Base-by-base conservation (phyloP, 495 filamentous ascomycete species). In the Penicillium ucsense region DNA sequence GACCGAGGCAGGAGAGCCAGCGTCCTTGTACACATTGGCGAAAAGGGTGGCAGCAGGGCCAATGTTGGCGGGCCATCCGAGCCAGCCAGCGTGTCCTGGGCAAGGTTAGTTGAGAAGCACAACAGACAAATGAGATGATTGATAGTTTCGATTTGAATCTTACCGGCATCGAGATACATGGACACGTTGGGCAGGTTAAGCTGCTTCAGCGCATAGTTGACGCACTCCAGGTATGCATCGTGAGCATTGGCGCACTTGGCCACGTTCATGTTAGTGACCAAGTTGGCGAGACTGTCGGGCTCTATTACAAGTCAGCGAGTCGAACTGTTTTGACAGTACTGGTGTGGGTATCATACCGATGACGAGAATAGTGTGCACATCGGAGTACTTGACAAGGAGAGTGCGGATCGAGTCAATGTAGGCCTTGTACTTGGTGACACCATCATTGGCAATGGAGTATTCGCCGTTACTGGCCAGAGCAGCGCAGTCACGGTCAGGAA, bases 91-190 rank as follows among this genome's bases (percentile, higher is more conserved):
- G 36, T 72, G 68, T 45, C 68, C 67, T 69, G 30, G 5, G 11
- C 10, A 38, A 9, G 4, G 9, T 36, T 31, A 45, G 38, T 46
- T 8, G 49, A 10, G 27, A 44, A 30, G 4, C 3, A 6, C 4
- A 9, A 31, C 5, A 4, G 31, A 0, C 8, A 31, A 29, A 0
- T 28, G n/a, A 1, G 3, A n/a, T 35, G 28, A 5, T 11, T 5
- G 8, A 9, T 3, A 35, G 9, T 3, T 42, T 6, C 8, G 7
- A 35, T 37, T 31, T 27, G 7, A 6, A 33, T 33, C 57, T 35
- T 55, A 63, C 84, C 86, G 46, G 84, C 86, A 59, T 92, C 87
- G 41, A 92, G 54, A 66, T 92, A 90, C 86, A 87, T 87, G 53
- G 82, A 66, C 48, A 90, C 85, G 66, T 90, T 89, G 53, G 79